Evolutionary conservation across 1,139 yeast species (phyloP), one percentile per base, ranked within the genome.

Genomic region (Pichia sp.): DNA sequence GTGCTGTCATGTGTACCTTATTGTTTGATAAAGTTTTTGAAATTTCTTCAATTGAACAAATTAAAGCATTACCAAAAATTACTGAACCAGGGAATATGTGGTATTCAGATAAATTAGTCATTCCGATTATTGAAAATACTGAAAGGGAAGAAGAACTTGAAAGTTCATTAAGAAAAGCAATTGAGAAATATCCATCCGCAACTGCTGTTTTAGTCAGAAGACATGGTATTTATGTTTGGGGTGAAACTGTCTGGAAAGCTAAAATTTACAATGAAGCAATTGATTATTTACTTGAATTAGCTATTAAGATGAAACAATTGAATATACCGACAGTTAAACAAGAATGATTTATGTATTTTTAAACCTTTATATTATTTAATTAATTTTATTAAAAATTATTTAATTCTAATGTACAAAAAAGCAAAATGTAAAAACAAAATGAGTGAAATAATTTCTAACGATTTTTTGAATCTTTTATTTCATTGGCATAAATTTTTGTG

Each of bases 141-240:
- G 90, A 95, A 26, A 87, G 81, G 55, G 97, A 90, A 63, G 95
- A 87, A 62, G 89, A 88, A 55, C 72, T 90, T 58, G 79, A 84
- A n/a, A 85, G 76, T 34, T 71, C 81, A 28, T 71, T 90, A 45
- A 79, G 79, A 56, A 69, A 75, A 49, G 85, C 90, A 2, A 78
- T 89, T 49, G 67, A 60, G 30, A 71, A 76, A 26, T 84, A 87
- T 57, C 96, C 97, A 1, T 75, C 78, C 0, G 71, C 95, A 3
- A 78, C 89, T 7, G 97, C 97, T 0, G 90, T 90, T 1, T 72
- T 90, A 50, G 97, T 90, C 7, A 78, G 96, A 66, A 75, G 96
- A 63, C 98, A 90, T 61, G 98, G 98, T 0, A 83, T 90, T 40
- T 90, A 84, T 62, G 96, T 89, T 18, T 90, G 97, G 97, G 97